phyloP scores from a whole-genome alignment of 2,329 filamentous ascomycete species.

The Fusarium foetens region DNA sequence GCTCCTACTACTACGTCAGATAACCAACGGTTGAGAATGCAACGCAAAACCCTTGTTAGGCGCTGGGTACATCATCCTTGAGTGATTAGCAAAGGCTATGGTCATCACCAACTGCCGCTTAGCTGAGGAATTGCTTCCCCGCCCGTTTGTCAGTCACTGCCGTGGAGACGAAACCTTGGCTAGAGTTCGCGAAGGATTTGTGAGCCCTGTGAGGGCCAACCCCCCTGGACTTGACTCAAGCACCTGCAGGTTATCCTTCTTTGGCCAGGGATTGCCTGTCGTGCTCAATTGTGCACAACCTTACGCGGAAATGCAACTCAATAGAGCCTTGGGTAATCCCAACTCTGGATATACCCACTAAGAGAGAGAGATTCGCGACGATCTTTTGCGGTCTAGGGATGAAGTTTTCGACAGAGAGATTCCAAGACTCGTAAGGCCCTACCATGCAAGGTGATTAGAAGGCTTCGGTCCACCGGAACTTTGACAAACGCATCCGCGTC shows the following conservation, averaged over 20 bases:
- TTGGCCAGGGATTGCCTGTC: neutral
- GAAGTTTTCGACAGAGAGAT: neutral
- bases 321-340: neutral
- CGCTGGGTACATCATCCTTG: neutral
- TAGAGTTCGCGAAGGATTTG: neutral
- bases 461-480: neutral
- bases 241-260: neutral
- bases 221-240: neutral
- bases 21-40: conserved; percentile 9
- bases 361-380: conserved; percentile 5
- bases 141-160: neutral
- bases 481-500: neutral
- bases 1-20: neutral
- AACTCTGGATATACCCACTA: neutral
- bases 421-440: too few species aligned
- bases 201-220: neutral
- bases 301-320: neutral
- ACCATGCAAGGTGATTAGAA: neutral
- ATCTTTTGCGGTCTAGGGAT: conserved; percentile 18
- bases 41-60: neutral
- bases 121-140: neutral
- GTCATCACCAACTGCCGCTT: conserved; percentile 4
- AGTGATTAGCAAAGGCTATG: neutral
- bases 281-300: neutral
- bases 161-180: neutral